Conservation (phyloP, 2,329 filamentous ascomycete genomes). For the Alternaria dauci region DNA sequence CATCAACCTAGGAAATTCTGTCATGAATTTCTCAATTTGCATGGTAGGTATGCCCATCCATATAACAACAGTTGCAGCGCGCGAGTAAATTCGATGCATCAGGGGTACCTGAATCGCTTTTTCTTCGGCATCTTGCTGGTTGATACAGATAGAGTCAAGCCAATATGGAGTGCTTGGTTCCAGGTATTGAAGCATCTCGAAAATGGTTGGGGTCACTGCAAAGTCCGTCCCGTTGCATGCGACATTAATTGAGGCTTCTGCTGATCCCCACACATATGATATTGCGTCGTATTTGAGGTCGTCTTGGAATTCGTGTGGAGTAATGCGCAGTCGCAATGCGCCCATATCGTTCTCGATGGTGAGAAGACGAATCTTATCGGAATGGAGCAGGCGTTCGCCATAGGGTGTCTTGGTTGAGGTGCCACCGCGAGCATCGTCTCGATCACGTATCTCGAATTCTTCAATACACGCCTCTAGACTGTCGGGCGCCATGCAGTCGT, state of each 20-base stretch:
- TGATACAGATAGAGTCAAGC: neutral
- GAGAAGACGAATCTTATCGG: neutral
- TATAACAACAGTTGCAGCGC: neutral
- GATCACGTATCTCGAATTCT: neutral
- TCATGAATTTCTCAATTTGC: neutral
- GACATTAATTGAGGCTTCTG: neutral
- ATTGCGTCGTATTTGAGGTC: neutral
- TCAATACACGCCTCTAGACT: neutral
- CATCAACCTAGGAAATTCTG: neutral
- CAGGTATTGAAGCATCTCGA: neutral
- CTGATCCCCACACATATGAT: neutral
- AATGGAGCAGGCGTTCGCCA: neutral
- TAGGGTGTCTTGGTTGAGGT: neutral
- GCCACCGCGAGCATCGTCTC: rapidly evolving
- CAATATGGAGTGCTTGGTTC: neutral
- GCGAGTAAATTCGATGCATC: neutral
- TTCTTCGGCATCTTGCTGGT: neutral
- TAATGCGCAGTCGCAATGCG: rapidly evolving
- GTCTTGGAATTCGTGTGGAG: neutral
- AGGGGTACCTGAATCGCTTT: neutral
- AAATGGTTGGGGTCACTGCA: neutral
- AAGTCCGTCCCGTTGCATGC: neutral
- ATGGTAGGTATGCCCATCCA: neutral
- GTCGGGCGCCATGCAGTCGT: neutral
- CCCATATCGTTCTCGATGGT: neutral